Base-by-base conservation (phyloP, 1,284 basidiomycete genomes). In the Thelephora terrestris region DNA sequence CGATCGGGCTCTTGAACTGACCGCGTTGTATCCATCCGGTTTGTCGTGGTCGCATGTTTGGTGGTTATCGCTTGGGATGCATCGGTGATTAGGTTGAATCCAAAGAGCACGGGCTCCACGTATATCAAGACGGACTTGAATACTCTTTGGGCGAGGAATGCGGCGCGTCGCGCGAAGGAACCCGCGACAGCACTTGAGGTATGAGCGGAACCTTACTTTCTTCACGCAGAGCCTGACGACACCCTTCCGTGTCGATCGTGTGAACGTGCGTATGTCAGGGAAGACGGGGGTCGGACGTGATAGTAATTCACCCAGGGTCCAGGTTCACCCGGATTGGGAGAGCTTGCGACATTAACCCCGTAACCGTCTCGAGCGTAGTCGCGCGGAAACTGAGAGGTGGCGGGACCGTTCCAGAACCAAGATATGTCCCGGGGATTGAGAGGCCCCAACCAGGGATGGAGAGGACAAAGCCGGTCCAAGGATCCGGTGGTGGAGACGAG, bases 271-370 rank as follows among this genome's bases (percentile, higher is more conserved):
- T 49, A 53, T 48, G 52, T 47, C 50, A 71, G 68, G 62, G 61
- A 47, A 77, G 83, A 59, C 78, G 84, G 43, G 85, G 85, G 35
- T 81, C 82, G 2, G 80, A 85, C 50, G 78, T 85, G 44, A 68
- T 99, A 50, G 85, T 99, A 35, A 88, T 99, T 49, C 96, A 99
- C 59, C 92, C 91, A 2, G 96, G 96, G 21, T 94, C 93, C 2
- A 77, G 89, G 24, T 85, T 73, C 58, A 69, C 97, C 32, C 82
- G 92, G 24, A 81, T 99, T 43, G 96, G 96, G 23, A 79, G 81
- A 58, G 92, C 94, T 0, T 88, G 84, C n/a, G 93, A 97, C 59
- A 79, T 89, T 24, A 81, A 75, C 32, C 93, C 92, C 9, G 60
- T 82, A 21, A 64, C 76, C 7, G 67, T 95, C 17, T 85, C 88